Base-by-base conservation (phyloP, 495 filamentous ascomycete species). In the Hyaloscypha hepaticicola region DNA sequence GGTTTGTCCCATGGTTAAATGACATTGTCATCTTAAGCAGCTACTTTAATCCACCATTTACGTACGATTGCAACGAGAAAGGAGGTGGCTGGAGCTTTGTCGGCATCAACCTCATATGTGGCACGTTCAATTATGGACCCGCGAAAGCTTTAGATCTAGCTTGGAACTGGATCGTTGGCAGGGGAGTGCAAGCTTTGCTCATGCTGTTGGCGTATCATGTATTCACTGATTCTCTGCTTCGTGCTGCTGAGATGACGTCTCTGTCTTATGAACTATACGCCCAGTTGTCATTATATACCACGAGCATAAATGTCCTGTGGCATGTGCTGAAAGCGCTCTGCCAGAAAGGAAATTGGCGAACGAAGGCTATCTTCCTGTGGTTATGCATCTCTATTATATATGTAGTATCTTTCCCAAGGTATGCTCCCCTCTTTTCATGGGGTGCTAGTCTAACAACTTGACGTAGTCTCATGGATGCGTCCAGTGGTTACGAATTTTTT, bases 161-260 rank as follows among this genome's bases (percentile, higher is more conserved):
- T 4, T 66, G 64, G 64, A 66, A 66, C 31, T 57, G 50, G 51
- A 31, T 66, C 5, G 53, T 66, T 11, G 64, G 64, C n/a, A 28
- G 64, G 9, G 64, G 64, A 31, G 16, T 66, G 16, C 64, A 66
- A 27, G 29, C n/a, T 9, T 14, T 58, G 19, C 27, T 66, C 19
- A 41, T 50, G 22, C 31, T 61, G 26, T 27, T 62, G 4, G 27
- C 58, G 19, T 66, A 66, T 34, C 49, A 49, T n/a, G 58, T 62
- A 14, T 56, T 63, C 26, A 61, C 11, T 28, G 52, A 66, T 38
- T 38, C 64, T 26, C 21, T 66, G 8, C 22, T 62, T n/a, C 58
- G 58, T 6, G 26, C 45, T 7, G 50, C 58, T 8, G 64, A 66
- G 21, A 7, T 57, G 50, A 57, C 50, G 1, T 16, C 48, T 2